Conservation (phyloP, 768 basidiomycete genomes). For the Leccinellum rugosiceps region DNA sequence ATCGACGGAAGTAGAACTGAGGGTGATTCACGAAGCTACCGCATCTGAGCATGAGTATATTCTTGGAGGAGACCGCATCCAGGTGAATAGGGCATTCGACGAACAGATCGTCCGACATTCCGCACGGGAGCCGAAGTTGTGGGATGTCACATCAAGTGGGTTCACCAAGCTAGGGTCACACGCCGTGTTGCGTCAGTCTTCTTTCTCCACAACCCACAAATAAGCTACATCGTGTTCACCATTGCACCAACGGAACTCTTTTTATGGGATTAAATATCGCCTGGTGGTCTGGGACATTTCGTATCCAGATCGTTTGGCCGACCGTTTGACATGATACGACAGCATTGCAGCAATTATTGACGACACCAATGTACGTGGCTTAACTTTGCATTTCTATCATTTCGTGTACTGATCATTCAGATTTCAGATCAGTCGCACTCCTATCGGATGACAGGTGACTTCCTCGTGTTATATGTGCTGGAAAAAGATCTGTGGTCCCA, state of each 20-base stretch:
- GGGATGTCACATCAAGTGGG: background rate
- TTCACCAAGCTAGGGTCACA: background rate
- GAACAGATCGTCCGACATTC: slow-evolving; percentile 18
- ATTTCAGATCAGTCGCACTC: background rate
- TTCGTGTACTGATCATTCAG: background rate
- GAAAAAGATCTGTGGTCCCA: background rate
- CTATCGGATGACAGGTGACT: background rate
- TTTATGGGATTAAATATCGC: background rate
- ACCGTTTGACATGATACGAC: background rate
- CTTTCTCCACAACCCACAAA: background rate
- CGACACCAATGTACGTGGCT: background rate
- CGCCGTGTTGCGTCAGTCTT: background rate
- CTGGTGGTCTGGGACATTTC: background rate
- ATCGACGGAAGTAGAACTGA: background rate
- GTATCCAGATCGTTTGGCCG: background rate
- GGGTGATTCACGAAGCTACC: slow-evolving; percentile 18
- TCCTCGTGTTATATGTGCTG: background rate
- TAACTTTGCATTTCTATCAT: background rate
- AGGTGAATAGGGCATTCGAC: slow-evolving; percentile 34
- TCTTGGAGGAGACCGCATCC: slow-evolving; percentile 24
- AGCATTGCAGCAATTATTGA: background rate
- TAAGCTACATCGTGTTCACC: background rate
- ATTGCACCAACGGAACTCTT: background rate
- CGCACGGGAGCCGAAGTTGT: background rate
- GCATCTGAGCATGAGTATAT: slow-evolving; percentile 30